These are phyloP conservation scores for Albizia julibrissin DNA, from an alignment of 306 rosid species.

Conservation along the genomic window DNA sequence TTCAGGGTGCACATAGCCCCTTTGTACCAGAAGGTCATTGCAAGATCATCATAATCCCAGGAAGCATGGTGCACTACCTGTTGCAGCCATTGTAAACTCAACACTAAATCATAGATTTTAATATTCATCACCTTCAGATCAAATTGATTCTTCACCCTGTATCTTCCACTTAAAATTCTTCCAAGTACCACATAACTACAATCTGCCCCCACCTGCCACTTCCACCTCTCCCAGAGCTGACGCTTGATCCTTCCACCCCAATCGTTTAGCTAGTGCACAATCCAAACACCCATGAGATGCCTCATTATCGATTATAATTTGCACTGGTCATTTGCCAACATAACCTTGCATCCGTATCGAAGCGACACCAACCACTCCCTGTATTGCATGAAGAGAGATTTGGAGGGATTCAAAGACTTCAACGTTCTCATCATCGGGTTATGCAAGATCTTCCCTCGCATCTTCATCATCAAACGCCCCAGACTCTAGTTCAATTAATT, in stretches of 20 bases:
- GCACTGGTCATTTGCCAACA: fast-evolving
- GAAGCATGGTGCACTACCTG: too few species aligned
- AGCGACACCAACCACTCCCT: neutral
- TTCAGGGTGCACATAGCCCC: too few species aligned
- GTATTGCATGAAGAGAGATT: neutral
- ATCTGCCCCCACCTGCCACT: neutral
- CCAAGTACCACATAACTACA: neutral
- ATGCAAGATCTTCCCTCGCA: fast-evolving
- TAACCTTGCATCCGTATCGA: neutral
- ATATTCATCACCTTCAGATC: too few species aligned
- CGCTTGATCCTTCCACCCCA: neutral
- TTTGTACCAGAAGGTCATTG: too few species aligned
- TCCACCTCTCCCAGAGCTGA: neutral
- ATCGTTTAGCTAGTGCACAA: neutral
- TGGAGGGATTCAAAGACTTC: too few species aligned
- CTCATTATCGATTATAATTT: neutral
- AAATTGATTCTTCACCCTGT: too few species aligned
- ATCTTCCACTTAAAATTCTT: too few species aligned
- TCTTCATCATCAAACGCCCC: too few species aligned
- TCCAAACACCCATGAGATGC: neutral
- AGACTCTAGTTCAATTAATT: too few species aligned
- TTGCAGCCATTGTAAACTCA: too few species aligned
- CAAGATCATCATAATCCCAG: too few species aligned
- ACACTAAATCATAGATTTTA: too few species aligned
- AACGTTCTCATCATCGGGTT: fast-evolving